Evolutionary conservation across 352 stramenopile genomes (phyloP), one percentile per base, ranked within the genome.

Genomic region (Salisapilia sapeloensis): DNA sequence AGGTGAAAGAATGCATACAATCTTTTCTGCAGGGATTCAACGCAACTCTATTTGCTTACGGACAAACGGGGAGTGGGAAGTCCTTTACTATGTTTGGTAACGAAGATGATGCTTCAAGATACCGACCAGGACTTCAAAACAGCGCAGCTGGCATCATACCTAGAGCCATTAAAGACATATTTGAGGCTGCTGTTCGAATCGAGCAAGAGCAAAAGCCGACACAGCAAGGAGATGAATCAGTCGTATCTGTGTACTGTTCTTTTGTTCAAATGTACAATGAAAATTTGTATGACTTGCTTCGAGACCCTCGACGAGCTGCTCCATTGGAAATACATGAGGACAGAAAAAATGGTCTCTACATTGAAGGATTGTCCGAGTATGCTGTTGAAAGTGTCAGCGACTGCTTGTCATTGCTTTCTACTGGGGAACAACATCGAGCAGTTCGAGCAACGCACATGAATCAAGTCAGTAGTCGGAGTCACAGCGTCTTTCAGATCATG

Each of bases 231-330:
- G n/a, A 43, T n/a, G 20, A 54, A 19, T 24, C 39, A 4, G 28
- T 35, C 2, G n/a, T n/a, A n/a, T n/a, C n/a, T n/a, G 50, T 90
- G 0, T 92, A 72, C 25, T 91, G 72, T 38, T 87, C 67, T 2
- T 92, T 92, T 29, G 66, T 85, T 14, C 80, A 94, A 48, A 82
- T 94, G 38, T 94, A 92, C 62, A 96, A 96, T 39, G 84, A 96
- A 29, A 65, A 93, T 35, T 59, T 93, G 13, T 94, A 81, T 33
- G 83, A 95, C 34, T 35, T 95, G 24, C 42, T 95, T 26, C 57
- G 80, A 10, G 84, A 96, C 35, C 63, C 57, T 15, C 51, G 62
- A 22, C 86, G 89, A 66, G 48, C 60, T 21, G 53, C 44, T 2
- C 70, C 71, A 1, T 41, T 91, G 6, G 63, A 84, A 18, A 94